These are phyloP conservation scores for Moesziomyces sp. DNA, from an alignment of 1,284 basidiomycete genomes.

Conservation along the genomic window DNA sequence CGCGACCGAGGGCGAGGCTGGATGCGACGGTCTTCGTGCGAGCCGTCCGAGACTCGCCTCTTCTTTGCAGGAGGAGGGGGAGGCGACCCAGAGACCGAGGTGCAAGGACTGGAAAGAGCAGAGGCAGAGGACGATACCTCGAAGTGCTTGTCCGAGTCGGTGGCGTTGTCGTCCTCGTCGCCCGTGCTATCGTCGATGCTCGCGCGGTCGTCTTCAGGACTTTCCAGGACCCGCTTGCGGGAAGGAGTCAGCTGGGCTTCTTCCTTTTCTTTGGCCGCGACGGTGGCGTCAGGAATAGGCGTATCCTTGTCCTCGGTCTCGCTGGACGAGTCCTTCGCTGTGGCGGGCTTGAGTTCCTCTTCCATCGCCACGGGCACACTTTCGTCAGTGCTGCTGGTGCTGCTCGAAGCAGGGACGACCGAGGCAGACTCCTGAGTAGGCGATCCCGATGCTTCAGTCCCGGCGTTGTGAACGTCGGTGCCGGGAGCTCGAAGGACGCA, in stretches of 20 bases:
- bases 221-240: neutral
- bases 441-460: neutral
- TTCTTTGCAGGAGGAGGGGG: constrained; percentile 11
- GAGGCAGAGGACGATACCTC: neutral
- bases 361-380: neutral
- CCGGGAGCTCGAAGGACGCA: no score
- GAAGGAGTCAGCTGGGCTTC: neutral
- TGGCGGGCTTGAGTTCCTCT: neutral
- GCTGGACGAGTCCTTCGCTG: neutral
- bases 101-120: neutral
- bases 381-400: neutral
- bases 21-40: neutral
- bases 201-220: neutral
- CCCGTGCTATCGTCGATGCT: neutral
- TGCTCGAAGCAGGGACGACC: no score
- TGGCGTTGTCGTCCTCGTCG: no score
- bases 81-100: neutral
- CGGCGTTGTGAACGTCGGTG: no score
- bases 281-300: neutral
- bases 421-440: neutral
- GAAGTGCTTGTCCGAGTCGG: neutral
- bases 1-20: constrained; percentile 1
- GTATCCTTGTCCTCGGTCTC: neutral
- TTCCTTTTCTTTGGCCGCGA: neutral
- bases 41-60: constrained; percentile 8